These are phyloP conservation scores for Hericium alpestre DNA, from an alignment of 768 basidiomycete species.

Conservation along the genomic window DNA sequence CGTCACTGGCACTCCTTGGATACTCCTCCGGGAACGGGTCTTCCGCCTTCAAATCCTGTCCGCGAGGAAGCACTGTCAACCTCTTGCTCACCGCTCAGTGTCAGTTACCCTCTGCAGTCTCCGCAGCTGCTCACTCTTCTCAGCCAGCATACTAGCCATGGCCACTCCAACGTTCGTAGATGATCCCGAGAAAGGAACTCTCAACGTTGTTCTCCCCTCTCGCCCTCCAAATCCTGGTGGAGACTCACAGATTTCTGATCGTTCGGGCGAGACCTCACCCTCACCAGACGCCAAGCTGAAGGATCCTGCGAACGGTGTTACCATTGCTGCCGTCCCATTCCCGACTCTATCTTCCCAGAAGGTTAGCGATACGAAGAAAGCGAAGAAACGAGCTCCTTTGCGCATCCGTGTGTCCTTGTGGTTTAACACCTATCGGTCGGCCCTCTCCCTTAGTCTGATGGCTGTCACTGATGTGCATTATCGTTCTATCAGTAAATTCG, in stretches of 20 bases:
- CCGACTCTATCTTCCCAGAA: not conserved
- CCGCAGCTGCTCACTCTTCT: not conserved
- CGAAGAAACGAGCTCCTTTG: constrained; percentile 16
- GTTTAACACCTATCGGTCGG: constrained; percentile 29
- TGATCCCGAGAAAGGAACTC: constrained; percentile 6
- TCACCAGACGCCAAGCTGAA: not conserved
- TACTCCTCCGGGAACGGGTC: constrained; percentile 5
- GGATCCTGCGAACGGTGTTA: not conserved
- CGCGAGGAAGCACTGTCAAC: not conserved
- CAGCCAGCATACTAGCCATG: not conserved
- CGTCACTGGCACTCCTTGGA: constrained; percentile 2
- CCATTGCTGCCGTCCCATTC: not conserved
- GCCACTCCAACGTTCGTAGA: not conserved
- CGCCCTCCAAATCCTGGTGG: not conserved
- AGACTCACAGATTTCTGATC: not conserved
- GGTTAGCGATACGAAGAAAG: constrained; percentile 2
- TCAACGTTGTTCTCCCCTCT: not conserved
- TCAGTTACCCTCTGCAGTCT: not conserved
- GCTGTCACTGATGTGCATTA: not conserved
- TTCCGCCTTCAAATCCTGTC: not conserved
- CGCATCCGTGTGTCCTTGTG: constrained; percentile 24
- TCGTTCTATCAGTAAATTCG: constrained; percentile 23
- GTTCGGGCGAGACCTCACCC: not conserved
- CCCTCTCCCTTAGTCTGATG: not conserved
- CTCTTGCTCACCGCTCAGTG: constrained; percentile 1